Percentiles rank a stretch among this genome's conserved stretches.
These are phyloP conservation scores for Cryptococcus sp. DNA, from an alignment of 1,284 basidiomycete genomes.

Conservation along the genomic window DNA sequence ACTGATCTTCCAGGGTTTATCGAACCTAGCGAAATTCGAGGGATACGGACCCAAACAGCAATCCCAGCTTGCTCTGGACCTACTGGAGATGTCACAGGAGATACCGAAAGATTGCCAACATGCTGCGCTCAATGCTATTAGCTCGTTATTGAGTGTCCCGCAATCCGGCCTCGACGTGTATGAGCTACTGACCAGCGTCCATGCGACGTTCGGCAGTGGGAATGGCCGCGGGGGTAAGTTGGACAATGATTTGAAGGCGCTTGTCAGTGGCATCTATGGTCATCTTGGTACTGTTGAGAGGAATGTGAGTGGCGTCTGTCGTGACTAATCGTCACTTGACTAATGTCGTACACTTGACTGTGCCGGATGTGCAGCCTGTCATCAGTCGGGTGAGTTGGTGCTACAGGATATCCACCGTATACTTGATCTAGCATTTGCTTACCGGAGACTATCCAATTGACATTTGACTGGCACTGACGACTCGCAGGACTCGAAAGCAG, in stretches of 20 bases:
- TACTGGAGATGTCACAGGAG: constrained; percentile 42
- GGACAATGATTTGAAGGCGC: constrained; percentile 36
- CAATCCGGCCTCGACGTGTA: constrained; percentile 38
- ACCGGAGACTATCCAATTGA: not conserved
- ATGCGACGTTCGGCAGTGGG: constrained; percentile 33
- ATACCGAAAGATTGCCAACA: constrained; percentile 44
- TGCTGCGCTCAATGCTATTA: constrained; percentile 40
- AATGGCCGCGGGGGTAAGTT: constrained; percentile 14
- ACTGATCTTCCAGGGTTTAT: constrained; percentile 42
- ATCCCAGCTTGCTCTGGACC: constrained; percentile 30
- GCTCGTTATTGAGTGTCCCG: constrained; percentile 32
- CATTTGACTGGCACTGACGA: not conserved
- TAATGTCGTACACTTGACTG: not conserved
- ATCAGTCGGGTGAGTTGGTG: constrained; percentile 34
- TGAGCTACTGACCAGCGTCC: constrained; percentile 36
- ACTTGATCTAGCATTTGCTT: too few species aligned
- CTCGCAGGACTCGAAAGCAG: constrained; percentile 38
- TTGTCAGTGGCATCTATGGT: constrained; percentile 41
- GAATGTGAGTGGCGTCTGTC: constrained; percentile 28
- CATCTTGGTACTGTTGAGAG: constrained; percentile 44
- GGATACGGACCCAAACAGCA: constrained; percentile 33
- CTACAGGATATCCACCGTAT: too few species aligned
- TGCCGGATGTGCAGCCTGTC: constrained; percentile 26
- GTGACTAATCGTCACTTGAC: not conserved
- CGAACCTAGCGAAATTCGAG: constrained; percentile 42